These are phyloP conservation scores for Colletotrichum lupini DNA, from an alignment of 2,329 filamentous ascomycete genomes.

Conservation along the genomic window DNA sequence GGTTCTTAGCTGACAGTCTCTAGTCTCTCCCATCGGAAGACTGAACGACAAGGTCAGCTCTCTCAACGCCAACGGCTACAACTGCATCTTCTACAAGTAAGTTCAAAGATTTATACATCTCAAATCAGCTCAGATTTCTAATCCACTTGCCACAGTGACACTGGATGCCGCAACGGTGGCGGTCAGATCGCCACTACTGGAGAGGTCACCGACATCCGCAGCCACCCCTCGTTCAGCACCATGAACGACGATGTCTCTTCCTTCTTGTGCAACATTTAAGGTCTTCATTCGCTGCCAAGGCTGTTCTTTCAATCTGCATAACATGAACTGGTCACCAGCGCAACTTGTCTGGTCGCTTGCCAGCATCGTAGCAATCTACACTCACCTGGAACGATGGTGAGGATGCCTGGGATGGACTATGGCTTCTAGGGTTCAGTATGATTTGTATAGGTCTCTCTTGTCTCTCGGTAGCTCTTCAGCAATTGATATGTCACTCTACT, in stretches of 20 bases:
- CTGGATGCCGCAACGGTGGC: slow-evolving; percentile 21
- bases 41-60: slow-evolving; percentile 30
- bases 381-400: background rate
- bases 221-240: slow-evolving; percentile 19
- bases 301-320: background rate
- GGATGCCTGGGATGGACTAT: background rate
- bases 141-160: background rate
- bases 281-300: background rate
- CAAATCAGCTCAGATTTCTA: background rate
- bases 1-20: background rate
- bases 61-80: slow-evolving; percentile 22
- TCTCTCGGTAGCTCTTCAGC: background rate
- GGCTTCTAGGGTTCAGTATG: background rate
- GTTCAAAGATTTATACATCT: background rate
- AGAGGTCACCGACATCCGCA: slow-evolving; percentile 15
- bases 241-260: slow-evolving; percentile 33
- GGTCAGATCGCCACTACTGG: slow-evolving; percentile 26
- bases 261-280: slow-evolving; percentile 23
- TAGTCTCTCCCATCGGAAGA: slow-evolving; percentile 12
- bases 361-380: background rate
- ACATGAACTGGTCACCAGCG: background rate
- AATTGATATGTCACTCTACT: background rate
- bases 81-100: slow-evolving; percentile 30
- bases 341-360: background rate
- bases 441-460: background rate